Percentiles rank a stretch among this genome's conserved stretches.
phyloP scores from a whole-genome alignment of 2,329 filamentous ascomycete species.

The Stagonosporopsis cucurbitacearum region DNA sequence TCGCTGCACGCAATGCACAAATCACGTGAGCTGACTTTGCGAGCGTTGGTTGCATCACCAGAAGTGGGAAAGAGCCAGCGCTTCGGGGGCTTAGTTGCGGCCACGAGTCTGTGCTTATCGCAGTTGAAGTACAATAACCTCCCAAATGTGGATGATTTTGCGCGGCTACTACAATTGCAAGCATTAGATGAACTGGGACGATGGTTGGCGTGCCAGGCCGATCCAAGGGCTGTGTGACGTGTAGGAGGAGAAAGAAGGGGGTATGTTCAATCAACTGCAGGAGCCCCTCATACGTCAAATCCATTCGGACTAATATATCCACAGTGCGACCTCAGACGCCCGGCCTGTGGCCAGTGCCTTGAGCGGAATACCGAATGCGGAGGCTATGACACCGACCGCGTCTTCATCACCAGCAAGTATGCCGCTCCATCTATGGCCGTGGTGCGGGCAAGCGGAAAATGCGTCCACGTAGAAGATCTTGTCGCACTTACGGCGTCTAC shows the following conservation, averaged over 20 bases:
- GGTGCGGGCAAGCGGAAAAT: not conserved
- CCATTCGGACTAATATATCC: not conserved
- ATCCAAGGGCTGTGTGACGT: constrained; percentile 44
- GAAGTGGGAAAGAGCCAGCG: not conserved
- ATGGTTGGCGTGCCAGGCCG: constrained; percentile 40
- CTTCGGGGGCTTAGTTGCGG: not conserved
- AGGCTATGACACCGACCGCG: constrained; percentile 67
- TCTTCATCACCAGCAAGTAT: constrained; percentile 60
- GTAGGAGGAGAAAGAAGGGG: constrained; percentile 60
- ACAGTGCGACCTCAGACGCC: constrained; percentile 68
- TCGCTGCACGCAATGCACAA: not conserved
- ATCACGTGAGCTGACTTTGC: not conserved
- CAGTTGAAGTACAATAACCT: constrained; percentile 2
- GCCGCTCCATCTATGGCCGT: not conserved
- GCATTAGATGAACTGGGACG: not conserved
- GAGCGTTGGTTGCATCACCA: constrained; percentile 6
- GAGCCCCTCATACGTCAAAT: not conserved
- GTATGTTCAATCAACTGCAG: constrained; percentile 48
- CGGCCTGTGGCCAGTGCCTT: constrained; percentile 66
- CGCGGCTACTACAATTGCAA: constrained; percentile 12
- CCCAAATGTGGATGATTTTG: constrained; percentile 29
- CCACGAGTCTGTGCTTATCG: not conserved
- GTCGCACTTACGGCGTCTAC: constrained; percentile 17
- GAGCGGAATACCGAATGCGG: constrained; percentile 65
- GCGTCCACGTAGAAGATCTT: constrained; percentile 1